These are phyloP conservation scores for Asparagopsis taxiformis DNA, from an alignment of 31 red algal genomes.

Conservation along the genomic window DNA sequence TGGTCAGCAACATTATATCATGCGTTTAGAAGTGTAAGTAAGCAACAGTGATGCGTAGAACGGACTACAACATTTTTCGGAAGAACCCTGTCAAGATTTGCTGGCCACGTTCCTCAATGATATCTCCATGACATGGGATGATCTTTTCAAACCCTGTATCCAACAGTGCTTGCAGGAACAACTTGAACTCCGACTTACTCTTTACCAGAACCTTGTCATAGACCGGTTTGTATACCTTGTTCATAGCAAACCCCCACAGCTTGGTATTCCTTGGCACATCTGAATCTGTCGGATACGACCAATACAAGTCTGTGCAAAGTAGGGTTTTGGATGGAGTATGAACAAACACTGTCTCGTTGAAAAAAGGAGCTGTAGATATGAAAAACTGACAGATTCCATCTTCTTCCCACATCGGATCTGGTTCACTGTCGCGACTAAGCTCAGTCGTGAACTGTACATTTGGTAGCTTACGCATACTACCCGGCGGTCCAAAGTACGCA, in stretches of 20 bases:
- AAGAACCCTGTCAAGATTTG: constrained; percentile 1
- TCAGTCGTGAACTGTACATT: constrained; percentile 4
- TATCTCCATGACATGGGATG: constrained; percentile 42
- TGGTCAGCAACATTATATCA: too few relatives aligned
- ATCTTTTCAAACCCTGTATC: constrained; percentile 18
- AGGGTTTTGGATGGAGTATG: constrained; percentile 34
- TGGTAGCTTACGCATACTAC: background rate
- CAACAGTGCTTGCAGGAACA: background rate
- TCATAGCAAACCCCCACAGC: constrained; percentile 16
- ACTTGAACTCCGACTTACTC: background rate
- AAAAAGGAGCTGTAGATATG: constrained; percentile 35
- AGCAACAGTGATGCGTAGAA: too few relatives aligned
- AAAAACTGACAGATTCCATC: constrained; percentile 1
- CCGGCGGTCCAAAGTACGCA: constrained; percentile 1
- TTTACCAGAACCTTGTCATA: constrained; percentile 33
- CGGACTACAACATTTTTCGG: background rate
- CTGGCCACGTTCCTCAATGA: constrained; percentile 9
- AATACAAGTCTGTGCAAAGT: constrained; percentile 23
- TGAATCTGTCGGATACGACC: constrained; percentile 14
- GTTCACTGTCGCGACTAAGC: background rate
- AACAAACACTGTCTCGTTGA: constrained; percentile 40
- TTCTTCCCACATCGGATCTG: background rate
- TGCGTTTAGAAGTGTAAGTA: too few relatives aligned
- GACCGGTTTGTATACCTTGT: constrained; percentile 31
- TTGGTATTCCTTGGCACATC: constrained; percentile 14